These are phyloP conservation scores for Beverwykella pulmonaria DNA, from an alignment of 495 filamentous ascomycete genomes.

Conservation along the genomic window DNA sequence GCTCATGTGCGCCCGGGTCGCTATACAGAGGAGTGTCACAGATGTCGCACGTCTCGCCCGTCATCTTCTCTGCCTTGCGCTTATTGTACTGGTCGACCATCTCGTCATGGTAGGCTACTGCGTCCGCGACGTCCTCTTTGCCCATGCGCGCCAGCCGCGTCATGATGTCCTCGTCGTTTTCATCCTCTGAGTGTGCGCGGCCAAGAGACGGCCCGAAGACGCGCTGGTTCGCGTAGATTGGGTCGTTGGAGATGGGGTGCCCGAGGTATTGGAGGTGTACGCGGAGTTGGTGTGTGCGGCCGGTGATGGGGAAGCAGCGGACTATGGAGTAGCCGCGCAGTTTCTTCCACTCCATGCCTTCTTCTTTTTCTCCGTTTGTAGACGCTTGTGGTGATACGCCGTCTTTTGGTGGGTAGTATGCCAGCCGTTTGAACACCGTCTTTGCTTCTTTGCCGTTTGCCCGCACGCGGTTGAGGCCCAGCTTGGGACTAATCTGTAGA, in stretches of 20 bases:
- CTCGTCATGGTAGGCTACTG: slow-evolving; percentile 90
- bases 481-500: slow-evolving; percentile 89
- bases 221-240: slow-evolving; percentile 90
- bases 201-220: slow-evolving; percentile 86
- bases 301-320: slow-evolving; percentile 88
- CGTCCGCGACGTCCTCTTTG: slow-evolving; percentile 85
- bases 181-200: slow-evolving; percentile 64
- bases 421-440: slow-evolving; percentile 86
- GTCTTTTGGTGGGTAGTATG: slow-evolving; percentile 69
- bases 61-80: slow-evolving; percentile 87
- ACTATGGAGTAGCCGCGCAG: slow-evolving; percentile 86
- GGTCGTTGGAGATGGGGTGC: slow-evolving; percentile 94
- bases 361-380: slow-evolving; percentile 26
- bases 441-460: slow-evolving; percentile 87
- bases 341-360: slow-evolving; percentile 42
- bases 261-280: slow-evolving; percentile 95
- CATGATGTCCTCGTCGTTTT: slow-evolving; percentile 86
- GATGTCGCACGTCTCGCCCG: slow-evolving; percentile 74
- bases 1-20: slow-evolving; percentile 84
- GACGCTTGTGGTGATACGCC: neutral
- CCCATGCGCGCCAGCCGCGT: slow-evolving; percentile 85
- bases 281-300: slow-evolving; percentile 90
- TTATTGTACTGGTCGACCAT: slow-evolving; percentile 85
- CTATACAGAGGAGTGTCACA: slow-evolving; percentile 89
- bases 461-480: slow-evolving; percentile 89